Evolutionary conservation across 768 basidiomycete species (phyloP).

Genomic region (Clathrus columnatus): DNA sequence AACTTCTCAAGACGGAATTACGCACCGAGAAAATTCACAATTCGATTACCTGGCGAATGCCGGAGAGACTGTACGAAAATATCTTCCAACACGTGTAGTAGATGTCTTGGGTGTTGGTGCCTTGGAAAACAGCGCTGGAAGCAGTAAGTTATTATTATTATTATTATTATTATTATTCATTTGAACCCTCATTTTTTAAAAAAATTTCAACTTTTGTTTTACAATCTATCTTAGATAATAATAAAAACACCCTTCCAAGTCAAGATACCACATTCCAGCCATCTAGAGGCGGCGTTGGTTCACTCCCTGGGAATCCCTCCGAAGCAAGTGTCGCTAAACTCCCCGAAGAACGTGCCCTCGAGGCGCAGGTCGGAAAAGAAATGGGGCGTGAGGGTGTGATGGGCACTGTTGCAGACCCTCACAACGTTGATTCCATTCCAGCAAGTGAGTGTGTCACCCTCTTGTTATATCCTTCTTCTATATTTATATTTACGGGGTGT

Average conservation of each 20-base stretch:
- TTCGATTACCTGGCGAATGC: not conserved
- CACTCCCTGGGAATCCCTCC: conserved; percentile 36
- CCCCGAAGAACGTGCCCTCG: conserved; percentile 35
- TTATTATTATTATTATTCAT: too few relatives aligned
- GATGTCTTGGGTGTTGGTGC: not conserved
- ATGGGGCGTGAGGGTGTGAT: not conserved
- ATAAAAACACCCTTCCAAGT: not conserved
- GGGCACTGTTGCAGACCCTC: not conserved
- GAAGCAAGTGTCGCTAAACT: conserved; percentile 40
- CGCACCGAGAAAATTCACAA: not conserved
- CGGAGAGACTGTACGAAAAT: not conserved
- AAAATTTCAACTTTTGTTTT: not conserved
- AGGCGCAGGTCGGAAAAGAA: not conserved
- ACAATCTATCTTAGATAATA: not conserved
- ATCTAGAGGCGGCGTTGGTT: conserved; percentile 34
- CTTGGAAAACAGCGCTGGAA: not conserved
- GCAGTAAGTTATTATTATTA: too few relatives aligned
- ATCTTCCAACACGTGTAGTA: not conserved
- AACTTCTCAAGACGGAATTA: not conserved
- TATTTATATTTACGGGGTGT: too few relatives aligned
- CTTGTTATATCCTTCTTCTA: too few relatives aligned
- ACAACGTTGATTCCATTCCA: not conserved
- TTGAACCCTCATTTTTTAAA: too few relatives aligned
- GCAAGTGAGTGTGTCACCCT: too few relatives aligned
- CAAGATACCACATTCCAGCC: not conserved